Evolutionary conservation across 2,329 filamentous ascomycete species (phyloP), one percentile per base, ranked within the genome.

Genomic region (Cladosporium sp.): DNA sequence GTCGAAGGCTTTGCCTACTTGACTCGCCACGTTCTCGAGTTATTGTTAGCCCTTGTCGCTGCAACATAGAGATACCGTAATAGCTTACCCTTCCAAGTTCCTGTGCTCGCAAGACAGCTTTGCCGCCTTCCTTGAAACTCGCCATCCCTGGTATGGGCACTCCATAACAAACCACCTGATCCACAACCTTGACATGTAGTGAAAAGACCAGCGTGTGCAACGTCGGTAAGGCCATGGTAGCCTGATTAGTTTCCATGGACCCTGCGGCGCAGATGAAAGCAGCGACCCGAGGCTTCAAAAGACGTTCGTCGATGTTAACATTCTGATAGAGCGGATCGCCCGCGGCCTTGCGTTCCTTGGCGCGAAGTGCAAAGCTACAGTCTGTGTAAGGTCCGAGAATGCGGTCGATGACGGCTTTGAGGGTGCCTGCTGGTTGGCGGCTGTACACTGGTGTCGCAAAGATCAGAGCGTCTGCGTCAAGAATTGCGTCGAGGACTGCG

Each of bases 391-490:
- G 60, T 1, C 60, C 60, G 9, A 42, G 50, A 14, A 61, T 57
- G 11, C 56, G 42, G 28, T 61, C 60, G 42, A 59, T 56, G 7
- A 63, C 43, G 4, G 47, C 34, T 47, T 63, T 63, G 34, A 63
- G 47, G n/a, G 55, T 37, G 11, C 57, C 60, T 3, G 58, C 19
- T 9, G 61, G 61, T 51, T 60, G 57, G 47, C 62, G 61, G 55
- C 54, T 60, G 50, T 62, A 60, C 7, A 51, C 56, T 11, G 60
- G 40, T 6, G 60, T 55, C 4, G 60, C 43, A 3, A 63, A 30
- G 39, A 63, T 59, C 12, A 60, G 51, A 34, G 61, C 61, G 51
- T 63, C 61, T 15, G 61, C 51, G 12, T 62, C 45, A 12, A 63
- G 58, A 14, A 63, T 58, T 11, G 61, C 61, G n/a, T 63, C 45